These are phyloP conservation scores for Boletus reticuloceps DNA, from an alignment of 768 basidiomycete species.

Conservation along the genomic window DNA sequence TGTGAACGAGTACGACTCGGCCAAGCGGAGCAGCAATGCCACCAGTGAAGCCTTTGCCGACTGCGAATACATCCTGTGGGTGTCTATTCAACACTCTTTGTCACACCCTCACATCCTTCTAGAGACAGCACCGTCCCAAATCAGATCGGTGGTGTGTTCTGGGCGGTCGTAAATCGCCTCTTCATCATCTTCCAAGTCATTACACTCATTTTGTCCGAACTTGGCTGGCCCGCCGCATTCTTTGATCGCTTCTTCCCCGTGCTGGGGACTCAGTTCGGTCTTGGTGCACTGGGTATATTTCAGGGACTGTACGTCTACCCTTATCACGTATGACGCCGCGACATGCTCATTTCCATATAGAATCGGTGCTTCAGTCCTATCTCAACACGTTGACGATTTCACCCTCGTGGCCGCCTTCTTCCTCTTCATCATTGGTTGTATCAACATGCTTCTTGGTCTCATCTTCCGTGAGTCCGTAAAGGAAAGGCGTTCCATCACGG, in stretches of 20 bases:
- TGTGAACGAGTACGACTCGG: constrained; percentile 61
- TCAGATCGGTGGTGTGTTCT: constrained; percentile 88
- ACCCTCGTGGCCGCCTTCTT: constrained; percentile 90
- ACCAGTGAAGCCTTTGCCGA: constrained; percentile 39
- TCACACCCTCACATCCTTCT: constrained; percentile 24
- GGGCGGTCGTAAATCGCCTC: constrained; percentile 85
- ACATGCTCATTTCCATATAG: constrained; percentile 31
- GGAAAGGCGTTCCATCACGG: constrained; percentile 56
- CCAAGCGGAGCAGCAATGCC: constrained; percentile 30
- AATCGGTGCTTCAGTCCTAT: constrained; percentile 68
- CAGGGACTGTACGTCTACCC: constrained; percentile 67
- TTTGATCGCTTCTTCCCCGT: constrained; percentile 87
- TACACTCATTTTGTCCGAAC: constrained; percentile 77
- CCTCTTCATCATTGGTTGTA: constrained; percentile 86
- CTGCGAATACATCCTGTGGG: constrained; percentile 79
- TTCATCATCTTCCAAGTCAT: constrained; percentile 85
- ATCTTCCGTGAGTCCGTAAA: constrained; percentile 67
- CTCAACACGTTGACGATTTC: constrained; percentile 82
- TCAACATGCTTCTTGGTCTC: constrained; percentile 79
- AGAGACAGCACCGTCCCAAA: constrained; percentile 82
- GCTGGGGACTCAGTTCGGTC: constrained; percentile 77
- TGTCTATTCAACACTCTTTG: constrained; percentile 6
- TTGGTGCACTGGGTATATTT: constrained; percentile 84
- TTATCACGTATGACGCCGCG: not conserved
- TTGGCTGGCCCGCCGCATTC: constrained; percentile 76